Evolutionary conservation across 2,329 filamentous ascomycete genomes (phyloP).

Genomic region (Diaporthe destruens): DNA sequence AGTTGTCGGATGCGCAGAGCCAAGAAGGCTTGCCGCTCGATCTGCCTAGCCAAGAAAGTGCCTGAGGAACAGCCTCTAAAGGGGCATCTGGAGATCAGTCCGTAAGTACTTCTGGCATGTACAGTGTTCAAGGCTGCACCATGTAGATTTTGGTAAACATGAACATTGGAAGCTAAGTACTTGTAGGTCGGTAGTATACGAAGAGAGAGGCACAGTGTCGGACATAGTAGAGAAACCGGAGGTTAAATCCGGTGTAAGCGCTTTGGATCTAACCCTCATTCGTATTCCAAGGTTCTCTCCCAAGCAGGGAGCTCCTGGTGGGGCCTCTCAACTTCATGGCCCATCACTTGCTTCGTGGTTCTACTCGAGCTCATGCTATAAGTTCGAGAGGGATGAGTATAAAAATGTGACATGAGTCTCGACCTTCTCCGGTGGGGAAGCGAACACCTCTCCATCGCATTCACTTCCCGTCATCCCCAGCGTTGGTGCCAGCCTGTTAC

Average conservation of each 20-base stretch:
- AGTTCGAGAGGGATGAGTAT: no score
- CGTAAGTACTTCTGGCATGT: neutral
- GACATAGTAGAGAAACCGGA: neutral
- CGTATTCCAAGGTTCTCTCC: constrained; percentile 9
- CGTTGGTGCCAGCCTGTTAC: neutral
- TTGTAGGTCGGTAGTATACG: no score
- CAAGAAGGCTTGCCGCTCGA: neutral
- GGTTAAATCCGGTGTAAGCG: neutral
- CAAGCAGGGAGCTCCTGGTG: neutral
- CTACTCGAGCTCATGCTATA: neutral
- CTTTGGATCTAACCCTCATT: constrained; percentile 25
- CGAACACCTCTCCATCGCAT: neutral
- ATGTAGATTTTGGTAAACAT: neutral
- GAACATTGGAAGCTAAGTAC: no score
- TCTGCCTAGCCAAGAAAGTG: neutral
- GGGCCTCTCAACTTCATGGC: neutral
- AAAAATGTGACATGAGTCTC: neutral
- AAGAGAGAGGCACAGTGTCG: neutral
- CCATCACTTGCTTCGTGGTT: neutral
- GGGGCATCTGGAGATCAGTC: neutral
- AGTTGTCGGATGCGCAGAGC: neutral
- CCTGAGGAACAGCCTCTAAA: no score
- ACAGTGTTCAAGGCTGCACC: neutral
- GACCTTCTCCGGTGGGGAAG: neutral
- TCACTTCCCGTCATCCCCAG: neutral